Conservation (phyloP, 106 monocot species). For the Dactylorhiza incarnata region DNA sequence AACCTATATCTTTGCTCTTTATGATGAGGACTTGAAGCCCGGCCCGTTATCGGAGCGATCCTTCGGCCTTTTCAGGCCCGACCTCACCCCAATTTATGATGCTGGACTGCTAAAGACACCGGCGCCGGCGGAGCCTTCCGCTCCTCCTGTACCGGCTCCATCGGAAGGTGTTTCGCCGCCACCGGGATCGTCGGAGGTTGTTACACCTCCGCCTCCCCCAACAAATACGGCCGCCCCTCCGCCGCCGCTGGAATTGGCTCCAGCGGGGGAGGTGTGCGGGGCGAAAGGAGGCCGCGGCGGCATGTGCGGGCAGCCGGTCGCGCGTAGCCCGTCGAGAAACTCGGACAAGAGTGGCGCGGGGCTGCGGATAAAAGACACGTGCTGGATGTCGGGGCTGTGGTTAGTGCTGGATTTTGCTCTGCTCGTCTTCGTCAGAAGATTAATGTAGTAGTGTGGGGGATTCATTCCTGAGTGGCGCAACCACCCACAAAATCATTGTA, state of each 20-base stretch:
- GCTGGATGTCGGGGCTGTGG: not conserved
- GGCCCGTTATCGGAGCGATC: constrained; percentile 43
- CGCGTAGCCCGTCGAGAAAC: not conserved
- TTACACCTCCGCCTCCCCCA: not conserved
- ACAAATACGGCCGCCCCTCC: not conserved
- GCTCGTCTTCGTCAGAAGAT: not conserved
- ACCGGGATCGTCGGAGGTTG: constrained; percentile 31
- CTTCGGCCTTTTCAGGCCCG: constrained; percentile 30
- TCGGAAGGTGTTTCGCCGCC: not conserved
- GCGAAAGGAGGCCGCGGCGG: not conserved
- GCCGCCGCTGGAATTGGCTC: not conserved
- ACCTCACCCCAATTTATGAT: constrained; percentile 28
- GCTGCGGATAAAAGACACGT: not conserved
- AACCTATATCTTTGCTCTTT: constrained; percentile 43
- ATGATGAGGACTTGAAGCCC: constrained; percentile 52
- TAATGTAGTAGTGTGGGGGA: not conserved
- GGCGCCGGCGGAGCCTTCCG: not conserved
- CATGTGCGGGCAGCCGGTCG: not conserved
- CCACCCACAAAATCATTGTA: no score
- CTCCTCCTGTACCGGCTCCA: not conserved
- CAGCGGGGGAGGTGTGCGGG: not conserved
- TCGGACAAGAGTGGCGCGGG: not conserved
- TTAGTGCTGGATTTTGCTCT: not conserved
- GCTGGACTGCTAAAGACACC: constrained; percentile 15
- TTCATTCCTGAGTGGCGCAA: no score